Base-by-base conservation (phyloP, 2,329 filamentous ascomycete species). In the Trichoderma asperellum region DNA sequence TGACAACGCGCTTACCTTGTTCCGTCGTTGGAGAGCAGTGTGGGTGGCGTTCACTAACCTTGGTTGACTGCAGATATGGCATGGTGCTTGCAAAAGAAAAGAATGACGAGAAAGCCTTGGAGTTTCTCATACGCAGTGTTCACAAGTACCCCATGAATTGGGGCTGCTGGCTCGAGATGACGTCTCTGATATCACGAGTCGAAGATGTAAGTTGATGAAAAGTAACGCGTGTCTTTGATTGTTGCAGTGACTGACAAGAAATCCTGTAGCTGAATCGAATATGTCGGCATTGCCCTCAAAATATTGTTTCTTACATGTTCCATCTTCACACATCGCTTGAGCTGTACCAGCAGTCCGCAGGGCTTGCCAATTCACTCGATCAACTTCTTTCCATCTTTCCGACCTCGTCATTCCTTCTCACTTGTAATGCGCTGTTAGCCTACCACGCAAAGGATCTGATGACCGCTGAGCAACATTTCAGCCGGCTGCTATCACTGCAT, bases 131-230 rank as follows among this genome's bases (percentile, higher is more conserved):
- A 63, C 87, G 89, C 72, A 97, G 94, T 76, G 92, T 97, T 11
- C 92, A 96, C 77, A 83, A 93, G 52, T 97, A 94, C 75, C 92
- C 94, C 1, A 97, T 94, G 87, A 97, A 98, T 77, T 99, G 96
- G 96, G 93, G 94, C 8, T 94, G 94, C 71, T 99, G 96, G 96
- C 87, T 96, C 70, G 96, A 99, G 81, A 88, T 99, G 79, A 92
- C 92, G 4, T 90, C 90, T 49, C 84, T 98, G 32, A 88, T 97
- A 70, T 88, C 89, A 43, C 89, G 91, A 40, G 86, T 91, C 10
- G 94, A 97, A 79, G 93, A 97, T 80, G 91, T 96, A 80, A 80
- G 89, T 83, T 71, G 21, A 43, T 57, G 18, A 27, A 24, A 18
- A 2, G 10, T 2, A n/a, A 37, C 29, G 10, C 29, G 3, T 81